Evolutionary conservation across 306 rosid genomes (phyloP), one percentile per base, ranked within the genome.

Genomic region (Prunus mume): DNA sequence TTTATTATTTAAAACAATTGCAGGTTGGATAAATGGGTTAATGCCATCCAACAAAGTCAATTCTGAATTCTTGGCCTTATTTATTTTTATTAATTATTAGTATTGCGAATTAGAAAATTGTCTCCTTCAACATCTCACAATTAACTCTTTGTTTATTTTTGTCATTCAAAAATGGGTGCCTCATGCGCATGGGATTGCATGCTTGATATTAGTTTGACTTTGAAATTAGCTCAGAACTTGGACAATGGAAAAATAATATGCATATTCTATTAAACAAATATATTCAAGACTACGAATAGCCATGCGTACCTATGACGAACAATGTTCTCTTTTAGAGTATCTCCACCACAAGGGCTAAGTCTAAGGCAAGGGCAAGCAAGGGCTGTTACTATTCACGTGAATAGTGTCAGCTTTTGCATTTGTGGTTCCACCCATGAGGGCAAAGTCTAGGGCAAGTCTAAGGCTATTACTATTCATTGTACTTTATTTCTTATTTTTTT

Each of bases 181-280:
- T 24, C 56, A 72, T 72, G 57, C 68, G 76, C 76, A 58, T 58
- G 76, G 45, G 55, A 58, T 58, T 41, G 68, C 76, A 58, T 58
- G 76, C 76, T 43, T 57, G 41, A 17, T 52, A 12, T 24, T 20
- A 7, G 22, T 25, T 68, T 10, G 19, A 11, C 12, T 10, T 13
- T 3, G 6, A 9, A 15, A 13, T 50, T 24, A 20, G 28, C 19
- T 28, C 9, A 0, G 11, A 27, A 69, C 28, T 27, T 28, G 25
- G 30, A 71, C 75, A n/a, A 12, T n/a, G 9, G 14, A 13, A 12
- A 70, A 71, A 32, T 32, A 32, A 30, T 56, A 56, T 20, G 2
- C 20, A 22, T 51, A 51, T 13, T 51, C 3, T 51, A 51, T 13
- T 14, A 51, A 51, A 15, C 6, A 51, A 51, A 15, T 51, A 13